Conservation (phyloP, 345 rosid genomes). For the Lepidium africanum region DNA sequence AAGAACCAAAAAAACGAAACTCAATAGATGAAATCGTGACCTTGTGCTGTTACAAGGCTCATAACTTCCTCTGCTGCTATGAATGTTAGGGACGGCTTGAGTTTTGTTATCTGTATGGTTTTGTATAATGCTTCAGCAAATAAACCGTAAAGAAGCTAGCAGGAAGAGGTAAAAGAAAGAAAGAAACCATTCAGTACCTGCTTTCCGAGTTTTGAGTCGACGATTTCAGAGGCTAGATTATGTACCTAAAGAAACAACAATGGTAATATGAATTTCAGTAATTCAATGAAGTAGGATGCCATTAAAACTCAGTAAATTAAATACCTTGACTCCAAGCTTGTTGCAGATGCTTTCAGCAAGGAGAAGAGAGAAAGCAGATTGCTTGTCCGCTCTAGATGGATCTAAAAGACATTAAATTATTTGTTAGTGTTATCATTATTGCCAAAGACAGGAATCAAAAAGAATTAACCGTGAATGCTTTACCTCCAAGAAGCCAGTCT, state of each 20-base stretch:
- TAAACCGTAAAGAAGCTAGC: neutral
- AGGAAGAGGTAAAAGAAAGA: neutral
- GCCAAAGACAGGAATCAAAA: neutral
- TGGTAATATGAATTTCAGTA: neutral
- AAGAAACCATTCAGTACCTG: constrained; percentile 42
- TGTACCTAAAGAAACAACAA: constrained; percentile 48
- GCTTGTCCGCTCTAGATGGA: constrained; percentile 89
- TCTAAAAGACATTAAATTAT: constrained; percentile 40
- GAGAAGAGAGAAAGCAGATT: constrained; percentile 79
- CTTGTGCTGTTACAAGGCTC: constrained; percentile 99
- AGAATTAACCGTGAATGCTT: neutral
- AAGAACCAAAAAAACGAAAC: neutral
- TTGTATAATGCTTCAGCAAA: neutral
- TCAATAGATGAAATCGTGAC: constrained; percentile 27
- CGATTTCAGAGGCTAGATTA: constrained; percentile 90
- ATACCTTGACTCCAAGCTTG: constrained; percentile 74
- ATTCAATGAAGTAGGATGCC: neutral
- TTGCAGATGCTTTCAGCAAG: constrained; percentile 89
- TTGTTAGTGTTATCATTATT: neutral
- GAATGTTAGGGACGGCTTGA: constrained; percentile 74
- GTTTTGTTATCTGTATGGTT: constrained; percentile 59
- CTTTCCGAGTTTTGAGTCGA: constrained; percentile 85
- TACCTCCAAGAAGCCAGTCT: constrained; percentile 86
- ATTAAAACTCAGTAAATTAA: neutral
- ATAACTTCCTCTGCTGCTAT: constrained; percentile 94